Evolutionary conservation across 495 filamentous ascomycete species (phyloP).

Genomic region (Penicillium salamii): DNA sequence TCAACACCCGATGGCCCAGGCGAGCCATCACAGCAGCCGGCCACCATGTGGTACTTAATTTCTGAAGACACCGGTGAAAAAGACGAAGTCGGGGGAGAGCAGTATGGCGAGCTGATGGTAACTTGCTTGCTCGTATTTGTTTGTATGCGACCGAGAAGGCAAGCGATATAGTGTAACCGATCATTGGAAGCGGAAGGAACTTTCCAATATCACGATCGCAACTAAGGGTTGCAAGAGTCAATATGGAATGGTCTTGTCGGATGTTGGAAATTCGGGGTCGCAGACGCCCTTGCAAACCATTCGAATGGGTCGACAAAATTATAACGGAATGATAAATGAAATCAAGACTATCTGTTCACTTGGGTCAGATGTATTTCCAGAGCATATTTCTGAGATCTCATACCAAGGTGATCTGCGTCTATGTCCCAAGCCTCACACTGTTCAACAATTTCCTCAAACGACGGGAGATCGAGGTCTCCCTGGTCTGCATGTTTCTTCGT

Average conservation of each 20-base stretch:
- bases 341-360: constrained; percentile 15
- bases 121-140: constrained; percentile 13
- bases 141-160: constrained; percentile 25
- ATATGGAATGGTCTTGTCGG: constrained; percentile 18
- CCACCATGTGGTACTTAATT: constrained; percentile 23
- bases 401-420: constrained; percentile 9
- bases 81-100: constrained; percentile 14
- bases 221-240: constrained; percentile 14
- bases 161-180: constrained; percentile 22
- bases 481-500: constrained; percentile 20
- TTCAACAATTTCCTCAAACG: constrained; percentile 55
- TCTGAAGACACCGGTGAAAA: constrained; percentile 17
- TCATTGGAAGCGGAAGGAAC: constrained; percentile 16
- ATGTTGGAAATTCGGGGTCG: constrained; percentile 11
- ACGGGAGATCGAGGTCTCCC: constrained; percentile 49
- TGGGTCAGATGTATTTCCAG: constrained; percentile 1
- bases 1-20: constrained; percentile 19
- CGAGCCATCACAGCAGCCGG: constrained; percentile 22
- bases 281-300: constrained; percentile 17
- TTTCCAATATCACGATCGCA: constrained; percentile 8
- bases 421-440: constrained; percentile 10
- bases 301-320: constrained; percentile 19
- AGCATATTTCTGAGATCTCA: neutral
- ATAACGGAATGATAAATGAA: constrained; percentile 19
- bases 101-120: constrained; percentile 9